Conservation (phyloP, 2,329 filamentous ascomycete genomes). For the Penicillium sp. region DNA sequence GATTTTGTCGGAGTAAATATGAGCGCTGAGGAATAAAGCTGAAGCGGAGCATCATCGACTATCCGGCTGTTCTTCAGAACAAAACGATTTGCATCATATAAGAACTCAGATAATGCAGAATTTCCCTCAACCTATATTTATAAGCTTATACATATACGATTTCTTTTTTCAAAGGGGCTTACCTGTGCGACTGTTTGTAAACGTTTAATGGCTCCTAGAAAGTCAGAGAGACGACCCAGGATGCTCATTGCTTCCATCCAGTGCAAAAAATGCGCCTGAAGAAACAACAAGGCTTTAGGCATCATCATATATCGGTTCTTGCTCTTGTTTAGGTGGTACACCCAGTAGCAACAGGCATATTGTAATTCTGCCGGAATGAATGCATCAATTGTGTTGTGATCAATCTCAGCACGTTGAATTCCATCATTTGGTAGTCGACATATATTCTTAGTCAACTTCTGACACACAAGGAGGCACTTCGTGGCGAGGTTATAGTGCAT, state of each 20-base stretch:
- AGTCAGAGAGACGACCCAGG: too few relatives aligned
- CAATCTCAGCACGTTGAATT: not conserved
- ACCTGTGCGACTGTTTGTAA: too few relatives aligned
- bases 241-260: conserved; percentile 29
- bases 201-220: too few relatives aligned
- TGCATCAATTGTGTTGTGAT: not conserved
- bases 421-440: conserved; percentile 2
- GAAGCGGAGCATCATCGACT: not conserved
- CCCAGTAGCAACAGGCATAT: conserved; percentile 21
- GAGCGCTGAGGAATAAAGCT: conserved; percentile 6
- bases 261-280: conserved; percentile 26
- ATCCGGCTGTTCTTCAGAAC: not conserved
- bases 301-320: not conserved
- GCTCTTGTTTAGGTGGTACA: conserved; percentile 24
- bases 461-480: not conserved
- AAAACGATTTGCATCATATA: conserved; percentile 5
- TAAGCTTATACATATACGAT: too few relatives aligned
- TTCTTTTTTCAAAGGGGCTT: too few relatives aligned
- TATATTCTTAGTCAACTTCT: conserved; percentile 4
- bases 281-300: conserved; percentile 13
- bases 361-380: not conserved
- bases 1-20: conserved; percentile 1
- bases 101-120: not conserved
- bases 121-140: not conserved
- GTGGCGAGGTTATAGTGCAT: not conserved